phyloP scores from a whole-genome alignment of 352 stramenopile genomes.

The Phytophthora vignae region DNA sequence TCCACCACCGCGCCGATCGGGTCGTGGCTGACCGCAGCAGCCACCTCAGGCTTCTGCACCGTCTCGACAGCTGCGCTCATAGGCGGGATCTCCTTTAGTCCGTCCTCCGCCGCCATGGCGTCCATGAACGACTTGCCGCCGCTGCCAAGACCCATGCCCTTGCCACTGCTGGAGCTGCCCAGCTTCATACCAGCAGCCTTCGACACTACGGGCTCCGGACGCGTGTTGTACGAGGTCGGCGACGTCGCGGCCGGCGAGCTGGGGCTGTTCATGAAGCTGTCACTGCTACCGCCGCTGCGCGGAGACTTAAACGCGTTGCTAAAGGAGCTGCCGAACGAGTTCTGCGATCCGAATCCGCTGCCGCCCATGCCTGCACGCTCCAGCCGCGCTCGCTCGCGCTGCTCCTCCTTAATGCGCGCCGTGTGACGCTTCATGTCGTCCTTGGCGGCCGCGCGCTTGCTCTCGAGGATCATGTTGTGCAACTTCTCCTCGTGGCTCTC shows the following conservation, averaged over 20 bases:
- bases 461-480: slow-evolving; percentile 98
- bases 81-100: slow-evolving; percentile 86
- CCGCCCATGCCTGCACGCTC: slow-evolving; percentile 77
- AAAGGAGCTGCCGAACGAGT: slow-evolving; percentile 77
- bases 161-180: slow-evolving; percentile 45
- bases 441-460: slow-evolving; percentile 92
- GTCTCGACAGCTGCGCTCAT: slow-evolving; percentile 78
- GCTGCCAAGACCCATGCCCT: slow-evolving; percentile 67
- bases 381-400: slow-evolving; percentile 82
- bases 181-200: slow-evolving; percentile 82
- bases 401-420: slow-evolving; percentile 88
- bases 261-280: slow-evolving; percentile 53
- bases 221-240: slow-evolving; percentile 71
- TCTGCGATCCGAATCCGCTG: slow-evolving; percentile 75
- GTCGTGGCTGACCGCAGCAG: slow-evolving; percentile 77
- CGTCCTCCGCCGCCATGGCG: slow-evolving; percentile 87
- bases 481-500: slow-evolving; percentile 99
- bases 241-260: slow-evolving; percentile 58
- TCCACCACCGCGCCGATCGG: slow-evolving; percentile 86
- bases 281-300: slow-evolving; percentile 46
- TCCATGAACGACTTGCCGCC: slow-evolving; percentile 87
- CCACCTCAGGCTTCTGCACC: slow-evolving; percentile 64
- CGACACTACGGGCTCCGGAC: slow-evolving; percentile 50
- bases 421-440: slow-evolving; percentile 92
- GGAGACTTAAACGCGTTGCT: slow-evolving; percentile 77